Conservation (phyloP, 2,329 filamentous ascomycete species). For the Rugonectria rugulosa region DNA sequence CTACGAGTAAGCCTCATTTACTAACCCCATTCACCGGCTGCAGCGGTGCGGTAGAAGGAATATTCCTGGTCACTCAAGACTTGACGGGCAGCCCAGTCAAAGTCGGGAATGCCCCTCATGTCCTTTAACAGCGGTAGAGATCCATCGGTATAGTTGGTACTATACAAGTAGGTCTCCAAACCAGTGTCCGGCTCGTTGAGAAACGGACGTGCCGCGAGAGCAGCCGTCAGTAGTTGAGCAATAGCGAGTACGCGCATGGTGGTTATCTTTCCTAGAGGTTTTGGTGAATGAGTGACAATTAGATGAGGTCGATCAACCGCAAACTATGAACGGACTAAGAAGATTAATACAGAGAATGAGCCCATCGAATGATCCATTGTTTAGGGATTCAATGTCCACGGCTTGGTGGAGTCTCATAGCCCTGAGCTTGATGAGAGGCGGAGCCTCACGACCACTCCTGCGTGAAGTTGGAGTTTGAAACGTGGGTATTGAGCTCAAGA, state of each 20-base stretch:
- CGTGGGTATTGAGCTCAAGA: neutral
- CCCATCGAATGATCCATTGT: too few relatives aligned
- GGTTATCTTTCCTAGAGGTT: too few relatives aligned
- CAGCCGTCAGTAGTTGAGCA: slow-evolving; percentile 34
- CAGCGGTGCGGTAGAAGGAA: slow-evolving; percentile 58
- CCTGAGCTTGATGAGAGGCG: slow-evolving; percentile 29
- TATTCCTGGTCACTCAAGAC: slow-evolving; percentile 51
- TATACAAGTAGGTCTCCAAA: slow-evolving; percentile 37
- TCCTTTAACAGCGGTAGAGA: slow-evolving; percentile 48
- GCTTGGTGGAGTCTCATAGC: slow-evolving; percentile 25
- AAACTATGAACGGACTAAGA: neutral
- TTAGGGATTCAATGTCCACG: too few relatives aligned
- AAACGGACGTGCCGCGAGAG: slow-evolving; percentile 41
- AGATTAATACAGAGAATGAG: slow-evolving; percentile 13
- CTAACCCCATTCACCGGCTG: slow-evolving; percentile 55
- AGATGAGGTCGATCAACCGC: neutral
- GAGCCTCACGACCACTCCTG: slow-evolving; percentile 2
- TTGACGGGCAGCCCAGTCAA: slow-evolving; percentile 57
- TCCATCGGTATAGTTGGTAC: slow-evolving; percentile 44
- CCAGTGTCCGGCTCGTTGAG: slow-evolving; percentile 48
- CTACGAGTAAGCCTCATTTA: neutral
- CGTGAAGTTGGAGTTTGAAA: neutral
- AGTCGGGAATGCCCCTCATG: slow-evolving; percentile 56
- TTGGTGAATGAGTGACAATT: neutral
- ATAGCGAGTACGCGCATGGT: slow-evolving; percentile 28